Evolutionary conservation across 1,139 yeast genomes (phyloP).

Genomic region (Yamadazyma membranifaciens): DNA sequence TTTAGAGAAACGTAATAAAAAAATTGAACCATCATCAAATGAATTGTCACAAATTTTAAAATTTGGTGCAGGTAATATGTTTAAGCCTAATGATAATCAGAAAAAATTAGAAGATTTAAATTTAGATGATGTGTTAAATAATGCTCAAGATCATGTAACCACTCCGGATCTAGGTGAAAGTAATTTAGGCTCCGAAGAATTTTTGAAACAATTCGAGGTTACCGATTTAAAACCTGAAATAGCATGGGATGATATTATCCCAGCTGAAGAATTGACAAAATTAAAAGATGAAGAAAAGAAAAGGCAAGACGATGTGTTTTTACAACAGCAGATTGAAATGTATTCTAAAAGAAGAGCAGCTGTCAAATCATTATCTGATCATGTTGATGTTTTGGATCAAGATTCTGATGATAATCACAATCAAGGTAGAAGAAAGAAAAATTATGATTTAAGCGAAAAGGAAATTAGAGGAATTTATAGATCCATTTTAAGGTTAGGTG

Average conservation of each 20-base stretch:
- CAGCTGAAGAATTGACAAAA: constrained; percentile 86
- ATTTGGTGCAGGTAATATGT: constrained; percentile 99
- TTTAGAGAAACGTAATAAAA: constrained; percentile 37
- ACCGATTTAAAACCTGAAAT: constrained; percentile 98
- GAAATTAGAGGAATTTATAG: constrained; percentile 87
- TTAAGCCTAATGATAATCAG: constrained; percentile 87
- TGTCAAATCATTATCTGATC: constrained; percentile 52
- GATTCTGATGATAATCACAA: constrained; percentile 10
- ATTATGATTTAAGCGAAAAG: constrained; percentile 70
- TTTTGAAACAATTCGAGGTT: constrained; percentile 94
- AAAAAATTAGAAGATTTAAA: constrained; percentile 94
- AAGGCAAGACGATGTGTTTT: constrained; percentile 78
- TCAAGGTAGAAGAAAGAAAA: constrained; percentile 34
- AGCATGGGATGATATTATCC: constrained; percentile 99
- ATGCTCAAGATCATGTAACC: constrained; percentile 96
- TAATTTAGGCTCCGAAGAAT: constrained; percentile 97
- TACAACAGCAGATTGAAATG: constrained; percentile 88
- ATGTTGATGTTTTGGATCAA: constrained; percentile 24
- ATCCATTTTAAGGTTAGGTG: constrained; percentile 80
- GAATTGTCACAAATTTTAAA: constrained; percentile 91
- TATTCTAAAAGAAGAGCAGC: constrained; percentile 80
- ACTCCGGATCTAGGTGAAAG: constrained; percentile 97
- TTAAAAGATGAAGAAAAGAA: constrained; percentile 90
- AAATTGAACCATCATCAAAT: constrained; percentile 71
- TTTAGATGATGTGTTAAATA: constrained; percentile 91